Percentiles rank a stretch among this genome's conserved stretches.
phyloP scores from a whole-genome alignment of 805 yeast species.

The Myxozyma sirexii region DNA sequence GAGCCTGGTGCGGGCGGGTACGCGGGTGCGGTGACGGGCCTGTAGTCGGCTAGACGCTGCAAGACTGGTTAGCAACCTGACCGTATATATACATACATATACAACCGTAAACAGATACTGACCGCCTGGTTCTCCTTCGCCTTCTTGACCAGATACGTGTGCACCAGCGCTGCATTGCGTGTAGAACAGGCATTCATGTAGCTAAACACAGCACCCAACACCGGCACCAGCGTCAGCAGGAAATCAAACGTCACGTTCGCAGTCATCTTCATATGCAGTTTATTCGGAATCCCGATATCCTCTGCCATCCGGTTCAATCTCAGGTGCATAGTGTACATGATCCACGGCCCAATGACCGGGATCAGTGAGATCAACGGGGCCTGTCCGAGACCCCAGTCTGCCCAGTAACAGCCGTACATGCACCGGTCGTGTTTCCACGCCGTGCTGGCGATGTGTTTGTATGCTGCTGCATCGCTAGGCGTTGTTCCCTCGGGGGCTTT shows the following conservation, averaged over 20 bases:
- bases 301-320: slow-evolving; percentile 66
- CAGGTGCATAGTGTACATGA: slow-evolving; percentile 79
- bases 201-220: slow-evolving; percentile 73
- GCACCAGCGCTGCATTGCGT: slow-evolving; percentile 81
- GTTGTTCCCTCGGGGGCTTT: slow-evolving; percentile 62
- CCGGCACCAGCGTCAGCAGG: slow-evolving; percentile 73
- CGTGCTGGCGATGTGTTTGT: slow-evolving; percentile 70
- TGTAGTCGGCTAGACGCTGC: slow-evolving; percentile 16
- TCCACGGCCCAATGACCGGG: slow-evolving; percentile 82
- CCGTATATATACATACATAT: neutral
- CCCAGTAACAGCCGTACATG: slow-evolving; percentile 71
- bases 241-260: slow-evolving; percentile 77
- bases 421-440: slow-evolving; percentile 92
- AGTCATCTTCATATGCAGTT: slow-evolving; percentile 67
- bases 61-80: neutral
- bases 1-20: slow-evolving; percentile 5
- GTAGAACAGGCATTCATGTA: slow-evolving; percentile 89
- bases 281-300: slow-evolving; percentile 59
- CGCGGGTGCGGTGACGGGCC: slow-evolving; percentile 6
- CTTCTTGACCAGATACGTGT: slow-evolving; percentile 47
- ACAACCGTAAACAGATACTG: neutral
- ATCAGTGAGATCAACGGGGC: slow-evolving; percentile 50
- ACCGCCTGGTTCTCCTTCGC: slow-evolving; percentile 33
- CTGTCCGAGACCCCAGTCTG: slow-evolving; percentile 35
- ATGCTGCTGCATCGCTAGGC: slow-evolving; percentile 61